Evolutionary conservation across 2,329 filamentous ascomycete species (phyloP).

Genomic region (Phialemonium atrogriseum): DNA sequence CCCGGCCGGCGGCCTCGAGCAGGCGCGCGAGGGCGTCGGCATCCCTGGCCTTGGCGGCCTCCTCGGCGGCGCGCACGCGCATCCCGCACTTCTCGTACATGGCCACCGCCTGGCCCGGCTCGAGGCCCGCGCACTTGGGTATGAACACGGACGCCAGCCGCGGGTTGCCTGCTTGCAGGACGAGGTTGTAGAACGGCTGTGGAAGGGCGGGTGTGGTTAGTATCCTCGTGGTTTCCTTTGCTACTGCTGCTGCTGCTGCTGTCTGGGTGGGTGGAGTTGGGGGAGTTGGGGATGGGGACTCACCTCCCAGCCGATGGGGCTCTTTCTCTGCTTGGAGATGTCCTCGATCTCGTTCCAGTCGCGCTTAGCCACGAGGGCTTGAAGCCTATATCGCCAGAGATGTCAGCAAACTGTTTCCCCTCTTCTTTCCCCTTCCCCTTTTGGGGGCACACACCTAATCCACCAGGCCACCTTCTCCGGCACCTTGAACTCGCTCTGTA

Average conservation of each 20-base stretch:
- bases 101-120: conserved; percentile 61
- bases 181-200: conserved; percentile 88
- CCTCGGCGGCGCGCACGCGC: conserved; percentile 81
- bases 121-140: conserved; percentile 71
- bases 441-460: conserved; percentile 44
- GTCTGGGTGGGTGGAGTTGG: too few species aligned
- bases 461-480: conserved; percentile 87
- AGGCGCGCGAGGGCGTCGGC: conserved; percentile 65
- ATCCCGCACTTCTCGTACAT: conserved; percentile 98
- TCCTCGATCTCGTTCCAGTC: conserved; percentile 94
- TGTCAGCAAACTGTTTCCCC: too few species aligned
- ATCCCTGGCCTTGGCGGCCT: conserved; percentile 78
- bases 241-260: too few species aligned
- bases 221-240: too few species aligned
- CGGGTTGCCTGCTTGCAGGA: conserved; percentile 81
- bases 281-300: conserved; percentile 22
- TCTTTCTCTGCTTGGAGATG: conserved; percentile 68
- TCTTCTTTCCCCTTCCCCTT: too few species aligned
- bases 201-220: too few species aligned
- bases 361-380: conserved; percentile 80
- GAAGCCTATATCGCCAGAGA: conserved; percentile 52
- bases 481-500: conserved; percentile 88
- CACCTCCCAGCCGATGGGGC: conserved; percentile 94
- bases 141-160: conserved; percentile 78
- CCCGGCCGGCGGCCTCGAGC: conserved; percentile 63